Base-by-base conservation (phyloP, 2,329 filamentous ascomycete species). In the Ramichloridium luteum region DNA sequence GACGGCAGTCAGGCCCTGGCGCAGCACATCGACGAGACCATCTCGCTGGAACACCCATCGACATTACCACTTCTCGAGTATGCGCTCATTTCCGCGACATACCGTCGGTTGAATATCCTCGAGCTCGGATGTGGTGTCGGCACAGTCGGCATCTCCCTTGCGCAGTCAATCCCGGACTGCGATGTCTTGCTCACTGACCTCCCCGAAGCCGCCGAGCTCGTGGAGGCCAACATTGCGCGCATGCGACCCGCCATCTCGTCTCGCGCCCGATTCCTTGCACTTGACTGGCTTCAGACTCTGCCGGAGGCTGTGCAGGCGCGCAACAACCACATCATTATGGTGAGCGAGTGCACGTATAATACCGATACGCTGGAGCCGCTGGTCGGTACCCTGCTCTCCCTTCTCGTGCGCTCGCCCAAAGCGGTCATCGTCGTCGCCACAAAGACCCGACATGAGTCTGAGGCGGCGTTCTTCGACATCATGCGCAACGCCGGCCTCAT, bases 291-390 rank as follows among this genome's bases (percentile, higher is more conserved):
- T n/a, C 49, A 60, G 10, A 51, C 62, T 10, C 52, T 75, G 5
- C 62, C 68, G 1, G 22, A 38, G 25, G 36, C 33, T 5, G 31
- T 61, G 3, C 41, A 44, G 16, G 45, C 51, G 4, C 49, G 59
- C 22, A 51, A 64, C 8, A 64, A 72, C 45, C 70, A 79, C 49
- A 47, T 82, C 18, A 62, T 81, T 13, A 50, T 80, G 3, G 68
- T 80, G 1, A 74, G 75, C 2, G 78, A 83, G 50, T 82, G 78
- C 54, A 82, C 77, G 2, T 83, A 83, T 56, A 82, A 82, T 50
- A 61, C 68, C 11, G 75, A 79, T 45, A 77, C 72, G 37, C 67
- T 77, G 31, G 71, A 73, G 3, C 64, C 71, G 14, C 58, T 82
- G 22, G 74, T 81, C 5, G 55, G 57, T 16, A 75, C 73, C 2